Evolutionary conservation across 2,329 filamentous ascomycete genomes (phyloP).

Genomic region (Sarocladium brachiariae): DNA sequence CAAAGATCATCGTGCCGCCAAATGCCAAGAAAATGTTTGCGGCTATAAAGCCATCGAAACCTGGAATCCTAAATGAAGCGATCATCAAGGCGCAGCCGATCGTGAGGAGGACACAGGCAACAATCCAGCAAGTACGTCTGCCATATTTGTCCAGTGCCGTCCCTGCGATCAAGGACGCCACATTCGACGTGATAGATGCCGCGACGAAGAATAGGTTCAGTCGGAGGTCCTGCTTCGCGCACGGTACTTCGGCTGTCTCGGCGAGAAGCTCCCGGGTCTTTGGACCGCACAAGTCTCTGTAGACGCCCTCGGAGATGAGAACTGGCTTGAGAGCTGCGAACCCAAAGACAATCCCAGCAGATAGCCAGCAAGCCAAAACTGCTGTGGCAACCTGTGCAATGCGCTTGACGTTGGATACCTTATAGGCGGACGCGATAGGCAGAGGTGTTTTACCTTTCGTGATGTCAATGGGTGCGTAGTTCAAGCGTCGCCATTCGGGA

Average conservation of each 20-base stretch:
- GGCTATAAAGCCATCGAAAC: constrained; percentile 64
- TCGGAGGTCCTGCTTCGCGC: constrained; percentile 43
- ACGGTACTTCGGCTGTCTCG: constrained; percentile 20
- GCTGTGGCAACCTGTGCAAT: constrained; percentile 60
- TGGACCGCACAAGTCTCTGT: constrained; percentile 50
- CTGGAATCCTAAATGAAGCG: constrained; percentile 52
- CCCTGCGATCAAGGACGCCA: constrained; percentile 75
- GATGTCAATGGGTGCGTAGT: constrained; percentile 20
- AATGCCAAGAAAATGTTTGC: constrained; percentile 70
- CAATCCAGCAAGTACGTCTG: constrained; percentile 65
- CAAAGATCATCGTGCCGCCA: constrained; percentile 73
- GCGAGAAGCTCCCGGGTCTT: background rate
- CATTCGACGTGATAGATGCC: constrained; percentile 79
- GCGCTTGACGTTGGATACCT: constrained; percentile 21
- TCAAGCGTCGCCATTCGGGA: constrained; percentile 22
- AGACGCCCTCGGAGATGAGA: constrained; percentile 66
- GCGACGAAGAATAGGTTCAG: constrained; percentile 88
- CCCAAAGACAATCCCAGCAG: constrained; percentile 73
- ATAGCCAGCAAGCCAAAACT: constrained; percentile 66
- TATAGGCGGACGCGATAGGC: constrained; percentile 24
- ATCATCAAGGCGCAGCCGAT: constrained; percentile 66
- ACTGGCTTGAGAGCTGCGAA: constrained; percentile 79
- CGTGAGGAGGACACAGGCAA: constrained; percentile 62
- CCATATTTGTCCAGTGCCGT: constrained; percentile 77
- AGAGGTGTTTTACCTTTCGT: constrained; percentile 17